Evolutionary conservation across 257 asterid species (phyloP).

Genomic region (Paraleonurus japonicus): DNA sequence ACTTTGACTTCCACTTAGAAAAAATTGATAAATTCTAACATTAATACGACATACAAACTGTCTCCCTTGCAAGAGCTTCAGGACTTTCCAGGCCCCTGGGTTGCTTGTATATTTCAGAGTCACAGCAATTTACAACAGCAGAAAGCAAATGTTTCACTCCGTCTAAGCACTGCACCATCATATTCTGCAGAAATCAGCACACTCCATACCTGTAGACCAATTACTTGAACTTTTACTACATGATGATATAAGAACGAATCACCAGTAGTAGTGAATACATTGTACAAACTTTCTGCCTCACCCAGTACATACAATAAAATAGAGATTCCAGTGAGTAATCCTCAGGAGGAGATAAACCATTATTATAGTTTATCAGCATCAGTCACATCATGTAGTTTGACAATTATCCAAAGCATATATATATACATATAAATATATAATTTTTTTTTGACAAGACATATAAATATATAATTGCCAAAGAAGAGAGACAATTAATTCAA

Average conservation of each 20-base stretch:
- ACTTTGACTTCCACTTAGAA: neutral
- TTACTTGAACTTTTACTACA: neutral
- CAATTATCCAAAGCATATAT: too few relatives aligned
- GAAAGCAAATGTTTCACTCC: constrained; percentile 53
- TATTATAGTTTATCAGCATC: neutral
- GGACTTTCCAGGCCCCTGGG: constrained; percentile 65
- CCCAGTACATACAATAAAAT: constrained; percentile 7
- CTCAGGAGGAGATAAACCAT: too few relatives aligned
- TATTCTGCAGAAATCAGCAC: constrained; percentile 47
- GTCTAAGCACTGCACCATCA: constrained; percentile 65
- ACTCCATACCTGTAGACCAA: constrained; percentile 45
- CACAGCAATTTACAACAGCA: constrained; percentile 55
- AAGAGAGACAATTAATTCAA: neutral
- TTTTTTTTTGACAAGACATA: too few relatives aligned
- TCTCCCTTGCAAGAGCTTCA: constrained; percentile 67
- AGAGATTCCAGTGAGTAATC: too few relatives aligned
- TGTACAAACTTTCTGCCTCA: neutral
- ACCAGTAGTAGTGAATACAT: neutral
- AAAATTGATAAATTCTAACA: constrained; percentile 8
- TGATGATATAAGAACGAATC: neutral
- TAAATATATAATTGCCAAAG: too few relatives aligned
- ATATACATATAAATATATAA: too few relatives aligned
- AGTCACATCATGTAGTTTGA: neutral
- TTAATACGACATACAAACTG: constrained; percentile 46
- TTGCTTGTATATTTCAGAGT: constrained; percentile 59